Evolutionary conservation across 2,329 filamentous ascomycete genomes (phyloP), one percentile per base, ranked within the genome.

Genomic region (Diaporthe helianthi): DNA sequence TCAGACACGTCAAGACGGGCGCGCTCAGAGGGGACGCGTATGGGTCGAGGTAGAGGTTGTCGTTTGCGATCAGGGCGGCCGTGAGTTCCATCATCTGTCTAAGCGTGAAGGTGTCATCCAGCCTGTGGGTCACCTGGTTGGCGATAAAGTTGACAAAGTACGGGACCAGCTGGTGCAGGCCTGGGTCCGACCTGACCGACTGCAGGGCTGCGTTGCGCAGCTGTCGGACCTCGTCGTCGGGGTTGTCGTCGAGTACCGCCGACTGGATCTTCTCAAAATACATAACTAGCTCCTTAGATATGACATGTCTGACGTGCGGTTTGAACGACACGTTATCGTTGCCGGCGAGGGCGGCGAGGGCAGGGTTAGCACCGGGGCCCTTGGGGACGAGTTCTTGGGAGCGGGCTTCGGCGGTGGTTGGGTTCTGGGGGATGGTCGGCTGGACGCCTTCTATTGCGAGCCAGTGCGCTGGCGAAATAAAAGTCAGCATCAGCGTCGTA

Each of bases 141-240:
- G 94, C 91, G 75, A 98, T 92, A 79, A 97, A 98, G 78, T 97
- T 94, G 70, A 97, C 91, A 76, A 98, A 98, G 81, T 99, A 99
- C 0, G 96, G 96, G 33, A 97, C 90, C 12, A 99, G 88, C 80
- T 99, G 96, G 78, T 99, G 96, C 47, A 98, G 87, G 46, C 95
- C 95, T 0, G 96, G 94, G 76, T 99, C 96, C 69, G 93, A 92
- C 61, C 91, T 87, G 29, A 99, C 88, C 31, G 93, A 97, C 65
- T 93, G 91, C 41, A 98, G 86, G 0, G 93, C 96, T 0, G 96
- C 94, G 61, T 92, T 89, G 65, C 95, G 91, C 77, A 97, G 90
- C 22, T 87, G 83, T 26, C 86, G 82, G 53, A 89, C 88, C 74
- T 90, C 89, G 72, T 97, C 92, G 72, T 97, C 94, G 17, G 93